Evolutionary conservation across 169 alveolate species (phyloP).

Genomic region (Cryptosporidium bovis): DNA sequence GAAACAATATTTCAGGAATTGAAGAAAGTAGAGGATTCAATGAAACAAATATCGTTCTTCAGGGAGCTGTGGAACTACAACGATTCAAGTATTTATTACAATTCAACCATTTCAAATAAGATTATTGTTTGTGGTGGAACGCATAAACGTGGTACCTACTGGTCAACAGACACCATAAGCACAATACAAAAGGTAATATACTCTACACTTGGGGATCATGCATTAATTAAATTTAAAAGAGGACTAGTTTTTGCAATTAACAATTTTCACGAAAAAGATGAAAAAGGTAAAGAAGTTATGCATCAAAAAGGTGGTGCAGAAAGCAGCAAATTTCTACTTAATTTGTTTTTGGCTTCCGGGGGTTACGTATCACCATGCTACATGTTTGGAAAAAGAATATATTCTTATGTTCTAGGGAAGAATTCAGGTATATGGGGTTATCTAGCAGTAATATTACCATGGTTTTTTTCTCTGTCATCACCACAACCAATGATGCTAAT

Average conservation of each 20-base stretch:
- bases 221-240: conserved; percentile 38
- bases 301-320: background rate
- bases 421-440: conserved; percentile 60
- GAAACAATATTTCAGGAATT: background rate
- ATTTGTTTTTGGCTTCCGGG: conserved; percentile 36
- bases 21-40: conserved; percentile 11
- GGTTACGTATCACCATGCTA: conserved; percentile 73
- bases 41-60: conserved; percentile 63
- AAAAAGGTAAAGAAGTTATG: background rate
- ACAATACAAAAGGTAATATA: conserved; percentile 6
- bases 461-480: conserved; percentile 52
- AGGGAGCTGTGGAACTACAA: conserved; percentile 1
- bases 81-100: background rate
- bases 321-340: conserved; percentile 12
- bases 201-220: conserved; percentile 12
- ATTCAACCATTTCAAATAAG: background rate
- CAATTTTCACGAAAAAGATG: background rate
- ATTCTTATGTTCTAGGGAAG: conserved; percentile 60
- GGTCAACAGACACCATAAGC: conserved; percentile 20
- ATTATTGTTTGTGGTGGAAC: conserved; percentile 69
- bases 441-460: conserved; percentile 40
- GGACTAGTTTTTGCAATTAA: conserved; percentile 67
- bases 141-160: conserved; percentile 30
- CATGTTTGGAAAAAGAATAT: conserved; percentile 71
- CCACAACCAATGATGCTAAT: conserved; percentile 68